A percentile compares a stretch with the other conserved stretches of the same genome.
Evolutionary conservation across 2,329 filamentous ascomycete species (phyloP).

Genomic region (Ceratocystiopsis brevicomis): DNA sequence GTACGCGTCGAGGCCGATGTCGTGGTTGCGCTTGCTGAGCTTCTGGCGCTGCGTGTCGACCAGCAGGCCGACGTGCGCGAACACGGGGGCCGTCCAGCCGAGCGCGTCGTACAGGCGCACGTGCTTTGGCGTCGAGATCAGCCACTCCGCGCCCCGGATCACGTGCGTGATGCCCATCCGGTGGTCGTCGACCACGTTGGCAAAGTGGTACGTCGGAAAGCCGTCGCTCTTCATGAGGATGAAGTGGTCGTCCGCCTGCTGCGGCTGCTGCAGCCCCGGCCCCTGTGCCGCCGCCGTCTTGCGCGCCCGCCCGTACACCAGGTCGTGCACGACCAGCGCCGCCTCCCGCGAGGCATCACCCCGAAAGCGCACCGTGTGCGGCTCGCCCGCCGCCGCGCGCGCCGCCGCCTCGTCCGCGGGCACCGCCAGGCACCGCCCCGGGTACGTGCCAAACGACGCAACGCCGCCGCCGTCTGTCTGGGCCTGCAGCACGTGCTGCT

Average conservation of each 20-base stretch:
- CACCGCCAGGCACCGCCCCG: constrained; percentile 52
- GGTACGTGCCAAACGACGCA: constrained; percentile 22
- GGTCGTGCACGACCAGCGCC: constrained; percentile 45
- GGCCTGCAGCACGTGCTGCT: constrained; percentile 38
- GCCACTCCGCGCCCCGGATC: constrained; percentile 87
- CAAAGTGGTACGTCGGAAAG: constrained; percentile 88
- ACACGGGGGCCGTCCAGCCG: constrained; percentile 52
- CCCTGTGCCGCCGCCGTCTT: constrained; percentile 16
- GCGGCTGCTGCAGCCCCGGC: too few relatives aligned
- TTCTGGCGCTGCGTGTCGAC: constrained; percentile 52
- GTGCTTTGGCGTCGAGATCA: constrained; percentile 71
- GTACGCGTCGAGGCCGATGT: constrained; percentile 32
- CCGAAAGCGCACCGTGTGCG: constrained; percentile 58
- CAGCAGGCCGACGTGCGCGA: constrained; percentile 64
- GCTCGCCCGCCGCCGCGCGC: constrained; percentile 47
- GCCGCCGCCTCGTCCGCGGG: constrained; percentile 47
- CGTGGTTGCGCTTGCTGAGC: constrained; percentile 65
- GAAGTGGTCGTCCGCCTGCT: constrained; percentile 51
- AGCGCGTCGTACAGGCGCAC: constrained; percentile 57
- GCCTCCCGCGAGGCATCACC: too few relatives aligned
- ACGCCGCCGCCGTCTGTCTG: constrained; percentile 16
- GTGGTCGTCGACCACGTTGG: constrained; percentile 93
- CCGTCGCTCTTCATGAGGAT: constrained; percentile 84
- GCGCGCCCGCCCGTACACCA: constrained; percentile 56
- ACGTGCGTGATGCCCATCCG: constrained; percentile 93